Conservation (phyloP, 2,329 filamentous ascomycete species). For the Phialocephala sp. region DNA sequence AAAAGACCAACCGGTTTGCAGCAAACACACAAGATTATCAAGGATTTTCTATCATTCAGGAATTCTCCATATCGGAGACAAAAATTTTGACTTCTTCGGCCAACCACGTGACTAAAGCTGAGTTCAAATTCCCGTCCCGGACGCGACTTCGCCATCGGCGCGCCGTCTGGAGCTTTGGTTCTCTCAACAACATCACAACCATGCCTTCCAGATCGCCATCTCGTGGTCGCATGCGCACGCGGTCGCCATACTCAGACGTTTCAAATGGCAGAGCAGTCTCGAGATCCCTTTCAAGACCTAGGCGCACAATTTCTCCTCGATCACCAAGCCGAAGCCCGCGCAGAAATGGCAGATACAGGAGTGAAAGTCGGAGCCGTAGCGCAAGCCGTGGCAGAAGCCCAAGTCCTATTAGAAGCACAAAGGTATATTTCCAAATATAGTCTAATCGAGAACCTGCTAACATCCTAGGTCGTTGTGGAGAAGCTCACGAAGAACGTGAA, state of each 20-base stretch:
- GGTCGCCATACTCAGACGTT: conserved; percentile 40
- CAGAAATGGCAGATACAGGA: conserved; percentile 41
- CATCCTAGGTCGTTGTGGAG: conserved; percentile 84
- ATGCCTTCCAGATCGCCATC: conserved; percentile 39
- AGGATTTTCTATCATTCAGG: too few species aligned
- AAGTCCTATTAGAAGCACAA: conserved; percentile 55
- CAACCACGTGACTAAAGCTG: conserved; percentile 4
- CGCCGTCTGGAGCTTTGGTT: neutral
- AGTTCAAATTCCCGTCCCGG: too few species aligned
- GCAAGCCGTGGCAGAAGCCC: conserved; percentile 40
- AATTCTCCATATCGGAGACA: too few species aligned
- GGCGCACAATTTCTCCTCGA: conserved; percentile 41
- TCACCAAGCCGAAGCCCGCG: conserved; percentile 37
- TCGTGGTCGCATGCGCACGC: conserved; percentile 36
- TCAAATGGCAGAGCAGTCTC: conserved; percentile 32
- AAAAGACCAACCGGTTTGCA: too few species aligned
- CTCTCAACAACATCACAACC: conserved; percentile 4
- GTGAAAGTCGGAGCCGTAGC: conserved; percentile 42
- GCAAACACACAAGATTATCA: too few species aligned
- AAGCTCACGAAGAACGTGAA: conserved; percentile 95
- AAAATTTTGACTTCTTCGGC: neutral
- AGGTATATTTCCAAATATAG: conserved; percentile 46
- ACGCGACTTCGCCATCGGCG: neutral
- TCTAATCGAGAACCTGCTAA: conserved; percentile 27
- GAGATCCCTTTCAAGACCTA: conserved; percentile 36